Evolutionary conservation across 2,329 filamentous ascomycete genomes (phyloP), one percentile per base, ranked within the genome.

Genomic region (Sordariomycetes sp.): DNA sequence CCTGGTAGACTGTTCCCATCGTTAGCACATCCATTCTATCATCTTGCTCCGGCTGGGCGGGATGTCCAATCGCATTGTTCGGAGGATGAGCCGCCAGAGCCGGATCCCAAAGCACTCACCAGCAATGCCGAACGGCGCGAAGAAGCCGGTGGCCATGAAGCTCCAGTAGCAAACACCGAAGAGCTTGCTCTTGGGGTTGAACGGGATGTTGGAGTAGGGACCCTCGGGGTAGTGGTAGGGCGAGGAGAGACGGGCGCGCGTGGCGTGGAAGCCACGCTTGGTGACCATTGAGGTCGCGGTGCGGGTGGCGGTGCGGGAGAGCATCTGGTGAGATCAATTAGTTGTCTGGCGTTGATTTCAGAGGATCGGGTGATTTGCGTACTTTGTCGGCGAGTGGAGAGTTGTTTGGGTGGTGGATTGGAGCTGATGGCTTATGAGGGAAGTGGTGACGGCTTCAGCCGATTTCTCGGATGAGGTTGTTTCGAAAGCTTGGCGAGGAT

Each of bases 181-280:
- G 68, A 73, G 83, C 67, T 79, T 85, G 58, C 80, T 90, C 68
- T 86, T 73, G 48, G 92, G 84, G 75, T 98, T 94, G 79, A 98
- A 98, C 47, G 92, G 92, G 47, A 98, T 67, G 76, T 95, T 96
- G 72, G 75, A 81, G 66, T 86, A 83, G 55, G 90, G 85, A 46
- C 90, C 92, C 72, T 96, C 90, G 51, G 90, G 82, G 72, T 98
- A 98, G 75, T 98, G 92, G 81, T 94, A 95, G 45, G 88, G 88
- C 59, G 86, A 93, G 52, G 72, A 76, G 59, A 94, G 68, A 63
- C 85, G 86, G 59, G 82, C 66, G 56, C 86, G 85, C 60, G 90
- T 93, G 55, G 86, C 79, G 64, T 87, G 82, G 82, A 98, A 95
- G 68, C 82, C 86, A 64, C 92, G 88, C 70, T 87, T 86, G 74